A percentile compares a stretch with the other conserved stretches of the same genome.
Conservation (phyloP, 2,329 filamentous ascomycete species). For the Exserohilum rostratum region DNA sequence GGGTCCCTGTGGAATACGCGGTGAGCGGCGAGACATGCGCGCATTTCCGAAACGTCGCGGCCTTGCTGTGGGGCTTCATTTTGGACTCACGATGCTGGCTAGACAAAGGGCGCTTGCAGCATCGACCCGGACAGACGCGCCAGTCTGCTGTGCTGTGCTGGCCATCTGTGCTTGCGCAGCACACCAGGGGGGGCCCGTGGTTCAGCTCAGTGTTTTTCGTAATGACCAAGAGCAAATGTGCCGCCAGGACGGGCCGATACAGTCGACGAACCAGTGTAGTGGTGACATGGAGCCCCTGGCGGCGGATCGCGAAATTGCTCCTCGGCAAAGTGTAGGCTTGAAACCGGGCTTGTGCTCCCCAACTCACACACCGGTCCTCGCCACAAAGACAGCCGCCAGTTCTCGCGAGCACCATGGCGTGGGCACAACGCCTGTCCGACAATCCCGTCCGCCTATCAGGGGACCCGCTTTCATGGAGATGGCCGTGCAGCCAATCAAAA, state of each 20-base stretch:
- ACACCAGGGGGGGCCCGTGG: neutral
- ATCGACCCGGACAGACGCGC: constrained; percentile 3
- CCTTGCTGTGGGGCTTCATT: constrained; percentile 30
- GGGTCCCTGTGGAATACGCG: neutral
- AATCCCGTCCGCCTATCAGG: constrained; percentile 21
- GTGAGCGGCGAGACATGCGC: constrained; percentile 17
- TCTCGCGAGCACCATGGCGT: constrained; percentile 18
- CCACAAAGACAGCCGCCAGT: constrained; percentile 36
- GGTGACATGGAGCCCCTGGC: constrained; percentile 29
- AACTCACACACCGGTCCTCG: constrained; percentile 14
- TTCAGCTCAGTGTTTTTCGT: constrained; percentile 5
- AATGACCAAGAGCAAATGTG: neutral
- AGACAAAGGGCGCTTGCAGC: constrained; percentile 8
- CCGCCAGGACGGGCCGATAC: constrained; percentile 18
- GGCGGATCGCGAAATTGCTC: constrained; percentile 41
- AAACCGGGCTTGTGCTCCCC: constrained; percentile 37
- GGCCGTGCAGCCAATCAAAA: constrained; percentile 33
- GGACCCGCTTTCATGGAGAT: constrained; percentile 32
- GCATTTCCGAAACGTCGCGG: constrained; percentile 27
- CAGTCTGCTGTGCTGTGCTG: neutral
- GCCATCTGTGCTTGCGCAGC: neutral
- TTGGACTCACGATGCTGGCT: constrained; percentile 24
- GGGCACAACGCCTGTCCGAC: constrained; percentile 23
- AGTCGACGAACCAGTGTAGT: constrained; percentile 31
- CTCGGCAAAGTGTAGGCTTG: constrained; percentile 27